These are phyloP conservation scores for Leptodontidium sp. DNA, from an alignment of 2,329 filamentous ascomycete genomes.

Conservation along the genomic window DNA sequence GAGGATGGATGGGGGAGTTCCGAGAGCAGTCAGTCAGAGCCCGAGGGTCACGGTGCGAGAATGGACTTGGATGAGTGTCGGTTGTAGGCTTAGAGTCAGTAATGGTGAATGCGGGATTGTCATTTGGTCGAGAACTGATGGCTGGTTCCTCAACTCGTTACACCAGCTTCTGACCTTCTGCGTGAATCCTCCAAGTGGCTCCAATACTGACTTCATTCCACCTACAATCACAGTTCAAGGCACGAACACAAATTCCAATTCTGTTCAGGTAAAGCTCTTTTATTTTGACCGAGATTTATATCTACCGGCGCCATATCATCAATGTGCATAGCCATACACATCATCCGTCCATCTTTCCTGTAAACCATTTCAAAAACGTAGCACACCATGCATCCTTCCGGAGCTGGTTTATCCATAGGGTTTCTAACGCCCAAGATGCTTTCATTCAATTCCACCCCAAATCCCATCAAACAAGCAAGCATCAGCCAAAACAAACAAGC, in stretches of 20 bases:
- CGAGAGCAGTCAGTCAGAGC: not conserved
- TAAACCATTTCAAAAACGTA: not conserved
- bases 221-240: too few relatives aligned
- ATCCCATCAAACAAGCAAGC: slow-evolving; percentile 16
- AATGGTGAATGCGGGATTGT: too few relatives aligned
- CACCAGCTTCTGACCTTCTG: too few relatives aligned
- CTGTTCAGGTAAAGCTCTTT: slow-evolving; percentile 22
- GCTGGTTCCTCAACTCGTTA: too few relatives aligned
- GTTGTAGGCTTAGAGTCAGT: too few relatives aligned
- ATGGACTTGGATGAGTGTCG: too few relatives aligned
- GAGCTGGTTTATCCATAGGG: slow-evolving; percentile 21
- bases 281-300: slow-evolving; percentile 34
- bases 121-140: too few relatives aligned
- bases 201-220: too few relatives aligned
- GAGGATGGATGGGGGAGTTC: not conserved
- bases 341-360: slow-evolving; percentile 18
- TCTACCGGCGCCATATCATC: slow-evolving; percentile 36
- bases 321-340: slow-evolving; percentile 29
- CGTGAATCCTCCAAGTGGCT: too few relatives aligned
- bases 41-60: too few relatives aligned
- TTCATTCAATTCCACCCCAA: slow-evolving; percentile 15
- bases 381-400: slow-evolving; percentile 29
- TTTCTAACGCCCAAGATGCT: slow-evolving; percentile 37
- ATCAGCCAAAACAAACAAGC: too few relatives aligned
- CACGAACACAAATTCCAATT: too few relatives aligned